Evolutionary conservation across 1,284 basidiomycete species (phyloP), one percentile per base, ranked within the genome.

Genomic region (Hemileia vastatrix): DNA sequence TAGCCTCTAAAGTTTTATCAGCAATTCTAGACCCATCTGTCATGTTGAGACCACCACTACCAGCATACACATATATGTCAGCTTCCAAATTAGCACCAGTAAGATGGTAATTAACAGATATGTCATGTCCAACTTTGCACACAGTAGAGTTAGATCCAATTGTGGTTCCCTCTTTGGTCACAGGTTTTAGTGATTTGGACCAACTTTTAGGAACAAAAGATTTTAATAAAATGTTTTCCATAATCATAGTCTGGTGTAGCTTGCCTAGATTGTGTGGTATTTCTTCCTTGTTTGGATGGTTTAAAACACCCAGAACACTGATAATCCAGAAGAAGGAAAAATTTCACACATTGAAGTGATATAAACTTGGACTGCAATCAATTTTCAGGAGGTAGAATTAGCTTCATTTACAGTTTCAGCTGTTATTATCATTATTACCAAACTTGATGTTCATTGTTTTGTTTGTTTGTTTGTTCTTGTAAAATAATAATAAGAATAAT

Each of bases 331-430:
- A 18, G 86, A 89, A 2, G 85, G 82, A 75, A 93, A 90, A 11
- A 92, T 84, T 69, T 96, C 94, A 6, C 87, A 86, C 56, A 97
- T 82, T 18, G 96, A 77, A 18, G 89, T 87, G 36, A 88, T 81
- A 18, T 89, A 83, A 45, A 87, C 85, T 67, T 89, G 84, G 19
- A 95, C 78, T 6, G 83, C 82, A 44, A 90, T 82, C 15, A 94
- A 80, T 67, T 79, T 81, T 47, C 90, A 83, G 79, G 92, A 93
- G 27, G 79, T 78, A 24, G 77, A 73, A 71, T 90, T 90, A n/a
- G 82, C 81, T 33, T 78, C 76, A 23, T n/a, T 77, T 75, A 44
- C 77, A 64, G 36, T 80, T 76, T 82, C 78, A 54, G 31, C 19
- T 36, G 44, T 21, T n/a, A 32, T 64, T 49, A n/a, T 61, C 60